phyloP scores from a whole-genome alignment of 768 basidiomycete species.

The Tulasnella sp. region DNA sequence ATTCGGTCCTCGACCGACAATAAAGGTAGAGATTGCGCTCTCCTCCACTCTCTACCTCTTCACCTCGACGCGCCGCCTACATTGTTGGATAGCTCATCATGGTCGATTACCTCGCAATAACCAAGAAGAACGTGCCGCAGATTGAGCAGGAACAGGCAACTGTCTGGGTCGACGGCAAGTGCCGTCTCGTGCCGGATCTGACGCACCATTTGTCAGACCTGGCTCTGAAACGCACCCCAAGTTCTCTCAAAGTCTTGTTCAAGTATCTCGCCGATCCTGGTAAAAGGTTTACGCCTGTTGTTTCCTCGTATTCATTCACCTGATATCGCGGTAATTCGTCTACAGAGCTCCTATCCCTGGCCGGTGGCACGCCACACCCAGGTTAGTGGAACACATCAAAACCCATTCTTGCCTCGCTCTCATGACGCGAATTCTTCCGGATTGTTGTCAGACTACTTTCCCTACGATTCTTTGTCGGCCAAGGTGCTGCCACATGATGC shows the following conservation, averaged over 20 bases:
- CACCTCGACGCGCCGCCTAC: too few species aligned
- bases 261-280: constrained; percentile 47
- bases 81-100: too few species aligned
- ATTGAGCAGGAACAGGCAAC: background rate
- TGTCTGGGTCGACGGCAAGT: constrained; percentile 6
- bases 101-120: too few species aligned
- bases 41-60: too few species aligned
- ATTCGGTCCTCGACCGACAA: too few species aligned
- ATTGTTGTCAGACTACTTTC: constrained; percentile 40
- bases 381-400: too few species aligned
- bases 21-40: too few species aligned
- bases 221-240: constrained; percentile 37
- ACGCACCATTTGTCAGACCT: constrained; percentile 59
- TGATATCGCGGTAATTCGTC: background rate
- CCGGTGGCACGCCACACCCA: constrained; percentile 66
- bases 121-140: background rate
- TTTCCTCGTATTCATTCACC: background rate
- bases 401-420: too few species aligned
- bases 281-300: background rate
- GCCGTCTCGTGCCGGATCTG: constrained; percentile 33
- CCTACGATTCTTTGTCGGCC: constrained; percentile 50
- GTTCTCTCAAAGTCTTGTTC: constrained; percentile 56
- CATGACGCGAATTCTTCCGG: too few species aligned
- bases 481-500: constrained; percentile 41
- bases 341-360: constrained; percentile 39